phyloP scores from a whole-genome alignment of 345 rosid genomes.

The Corchorus olitorius region DNA sequence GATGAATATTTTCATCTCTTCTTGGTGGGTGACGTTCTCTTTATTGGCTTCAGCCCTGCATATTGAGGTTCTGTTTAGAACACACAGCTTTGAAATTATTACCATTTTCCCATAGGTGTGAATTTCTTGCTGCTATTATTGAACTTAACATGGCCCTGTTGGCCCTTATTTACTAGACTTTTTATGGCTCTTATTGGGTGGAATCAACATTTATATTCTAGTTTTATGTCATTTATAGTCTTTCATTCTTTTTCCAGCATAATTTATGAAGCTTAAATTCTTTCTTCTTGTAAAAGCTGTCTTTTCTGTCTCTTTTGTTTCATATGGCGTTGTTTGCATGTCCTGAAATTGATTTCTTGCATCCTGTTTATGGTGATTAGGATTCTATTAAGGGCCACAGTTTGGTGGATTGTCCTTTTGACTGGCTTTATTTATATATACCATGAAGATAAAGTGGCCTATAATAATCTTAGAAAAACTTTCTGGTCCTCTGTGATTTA shows the following conservation, averaged over 20 bases:
- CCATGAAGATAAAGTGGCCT: not conserved
- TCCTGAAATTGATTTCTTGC: not conserved
- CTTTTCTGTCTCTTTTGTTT: not conserved
- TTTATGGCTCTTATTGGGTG: no score
- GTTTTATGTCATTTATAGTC: no score
- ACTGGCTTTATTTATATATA: not conserved
- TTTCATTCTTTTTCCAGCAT: no score
- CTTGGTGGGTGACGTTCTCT: slow-evolving; percentile 75
- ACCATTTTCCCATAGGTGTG: slow-evolving; percentile 47
- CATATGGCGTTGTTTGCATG: not conserved
- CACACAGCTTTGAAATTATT: slow-evolving; percentile 33
- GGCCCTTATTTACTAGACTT: no score
- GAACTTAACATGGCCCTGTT: no score
- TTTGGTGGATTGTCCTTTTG: not conserved
- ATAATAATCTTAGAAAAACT: no score
- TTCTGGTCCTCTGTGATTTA: not conserved
- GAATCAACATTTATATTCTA: no score
- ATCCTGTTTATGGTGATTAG: not conserved
- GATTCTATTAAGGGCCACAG: not conserved
- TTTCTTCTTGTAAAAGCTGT: not conserved
- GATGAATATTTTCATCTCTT: slow-evolving; percentile 37
- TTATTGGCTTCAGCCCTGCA: slow-evolving; percentile 48
- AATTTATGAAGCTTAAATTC: not conserved
- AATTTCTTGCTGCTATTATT: slow-evolving; percentile 55
- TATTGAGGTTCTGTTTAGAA: slow-evolving; percentile 35